These are phyloP conservation scores for Plantago major DNA, from an alignment of 257 asterid species.

Conservation along the genomic window DNA sequence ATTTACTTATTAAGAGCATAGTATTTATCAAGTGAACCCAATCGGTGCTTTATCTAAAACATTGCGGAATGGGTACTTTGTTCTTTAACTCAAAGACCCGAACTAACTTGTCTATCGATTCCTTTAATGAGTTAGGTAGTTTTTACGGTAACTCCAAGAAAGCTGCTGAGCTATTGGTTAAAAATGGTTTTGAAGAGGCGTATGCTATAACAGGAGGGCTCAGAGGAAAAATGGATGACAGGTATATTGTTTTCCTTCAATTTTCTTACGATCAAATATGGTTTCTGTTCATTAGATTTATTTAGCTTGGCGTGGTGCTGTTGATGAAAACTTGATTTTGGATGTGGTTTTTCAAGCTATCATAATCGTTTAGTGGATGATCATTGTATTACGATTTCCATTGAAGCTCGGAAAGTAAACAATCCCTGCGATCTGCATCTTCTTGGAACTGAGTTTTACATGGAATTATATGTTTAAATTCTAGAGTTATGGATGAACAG, in stretches of 20 bases:
- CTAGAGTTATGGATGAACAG: too few species aligned
- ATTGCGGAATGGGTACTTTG: constrained; percentile 8
- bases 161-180: constrained; percentile 84
- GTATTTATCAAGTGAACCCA: background rate
- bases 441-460: too few species aligned
- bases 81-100: constrained; percentile 13
- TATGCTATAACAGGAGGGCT: constrained; percentile 88
- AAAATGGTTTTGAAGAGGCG: constrained; percentile 84
- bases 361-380: too few species aligned
- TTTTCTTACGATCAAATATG: too few species aligned
- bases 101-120: constrained; percentile 30
- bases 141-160: constrained; percentile 84
- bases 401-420: too few species aligned
- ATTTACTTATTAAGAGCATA: constrained; percentile 8
- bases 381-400: too few species aligned
- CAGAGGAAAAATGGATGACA: constrained; percentile 85
- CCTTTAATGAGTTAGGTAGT: constrained; percentile 82
- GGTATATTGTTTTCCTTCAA: constrained; percentile 34
- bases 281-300: too few species aligned
- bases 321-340: too few species aligned
- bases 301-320: too few species aligned
- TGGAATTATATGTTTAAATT: too few species aligned
- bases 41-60: constrained; percentile 11
- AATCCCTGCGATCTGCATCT: too few species aligned
- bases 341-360: too few species aligned